These are phyloP conservation scores for Carex myosuroides DNA, from an alignment of 176 grass and related monocot genomes.

Conservation along the genomic window DNA sequence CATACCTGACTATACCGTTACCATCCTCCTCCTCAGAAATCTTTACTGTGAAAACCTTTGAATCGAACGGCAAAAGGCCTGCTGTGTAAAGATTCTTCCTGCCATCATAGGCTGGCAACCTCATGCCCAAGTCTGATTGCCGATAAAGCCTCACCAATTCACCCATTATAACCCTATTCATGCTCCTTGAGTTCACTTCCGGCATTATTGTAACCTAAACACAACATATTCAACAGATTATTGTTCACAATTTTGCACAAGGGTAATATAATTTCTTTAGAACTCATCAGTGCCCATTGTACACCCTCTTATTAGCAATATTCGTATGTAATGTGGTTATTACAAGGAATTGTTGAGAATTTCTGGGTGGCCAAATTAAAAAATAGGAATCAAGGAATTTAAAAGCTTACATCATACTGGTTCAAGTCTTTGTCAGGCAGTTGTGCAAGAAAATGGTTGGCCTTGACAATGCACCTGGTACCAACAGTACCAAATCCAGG, in stretches of 20 bases:
- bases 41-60: conserved; percentile 81
- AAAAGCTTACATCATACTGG: conserved; percentile 56
- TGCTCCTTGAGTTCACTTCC: conserved; percentile 64
- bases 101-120: conserved; percentile 90
- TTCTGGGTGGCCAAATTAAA: background rate
- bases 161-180: conserved; percentile 74
- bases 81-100: conserved; percentile 93
- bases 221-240: background rate
- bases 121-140: conserved; percentile 54
- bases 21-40: conserved; percentile 58
- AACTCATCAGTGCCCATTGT: background rate
- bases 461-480: conserved; percentile 58
- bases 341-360: background rate
- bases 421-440: conserved; percentile 57
- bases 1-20: conserved; percentile 56
- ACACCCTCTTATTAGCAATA: background rate
- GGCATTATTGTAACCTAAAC: conserved; percentile 78
- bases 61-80: conserved; percentile 55
- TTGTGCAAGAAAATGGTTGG: conserved; percentile 62
- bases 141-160: conserved; percentile 82
- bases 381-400: background rate
- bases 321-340: background rate
- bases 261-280: background rate
- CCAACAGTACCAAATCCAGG: conserved; percentile 84
- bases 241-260: background rate